Conservation (phyloP, 805 yeast genomes). For the Maudiozyma barnettii region DNA sequence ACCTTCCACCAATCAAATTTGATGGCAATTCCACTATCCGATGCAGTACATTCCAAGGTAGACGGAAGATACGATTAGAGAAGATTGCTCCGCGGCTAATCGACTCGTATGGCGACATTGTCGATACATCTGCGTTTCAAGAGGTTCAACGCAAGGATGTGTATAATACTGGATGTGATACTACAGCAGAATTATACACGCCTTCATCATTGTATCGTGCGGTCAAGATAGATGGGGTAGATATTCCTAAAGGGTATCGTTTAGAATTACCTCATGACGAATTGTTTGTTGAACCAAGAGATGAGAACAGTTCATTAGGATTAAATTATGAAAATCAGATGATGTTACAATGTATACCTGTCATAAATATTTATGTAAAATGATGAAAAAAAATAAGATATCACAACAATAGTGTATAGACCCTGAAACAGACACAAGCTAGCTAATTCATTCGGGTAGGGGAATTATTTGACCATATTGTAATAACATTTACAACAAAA, state of each 20-base stretch:
- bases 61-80: slow-evolving; percentile 5
- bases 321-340: slow-evolving; percentile 17
- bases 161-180: not conserved
- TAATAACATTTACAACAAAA: no score
- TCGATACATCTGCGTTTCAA: not conserved
- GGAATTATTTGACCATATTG: no score
- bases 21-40: slow-evolving; percentile 7
- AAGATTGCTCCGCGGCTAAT: not conserved
- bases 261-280: not conserved
- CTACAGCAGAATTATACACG: not conserved
- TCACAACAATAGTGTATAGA: no score
- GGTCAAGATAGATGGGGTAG: slow-evolving; percentile 8
- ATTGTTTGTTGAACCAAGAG: not conserved
- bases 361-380: slow-evolving; percentile 13
- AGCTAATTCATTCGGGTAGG: no score
- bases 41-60: slow-evolving; percentile 22
- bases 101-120: slow-evolving; percentile 1
- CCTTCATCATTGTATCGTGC: slow-evolving; percentile 3
- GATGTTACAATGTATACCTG: slow-evolving; percentile 21
- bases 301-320: slow-evolving; percentile 8
- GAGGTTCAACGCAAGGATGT: slow-evolving; percentile 1
- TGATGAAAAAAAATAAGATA: no score
- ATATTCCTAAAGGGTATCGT: slow-evolving; percentile 1
- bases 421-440: no score
- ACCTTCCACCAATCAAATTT: slow-evolving; percentile 2